phyloP scores from a whole-genome alignment of 495 filamentous ascomycete species.

The Letharia lupina region DNA sequence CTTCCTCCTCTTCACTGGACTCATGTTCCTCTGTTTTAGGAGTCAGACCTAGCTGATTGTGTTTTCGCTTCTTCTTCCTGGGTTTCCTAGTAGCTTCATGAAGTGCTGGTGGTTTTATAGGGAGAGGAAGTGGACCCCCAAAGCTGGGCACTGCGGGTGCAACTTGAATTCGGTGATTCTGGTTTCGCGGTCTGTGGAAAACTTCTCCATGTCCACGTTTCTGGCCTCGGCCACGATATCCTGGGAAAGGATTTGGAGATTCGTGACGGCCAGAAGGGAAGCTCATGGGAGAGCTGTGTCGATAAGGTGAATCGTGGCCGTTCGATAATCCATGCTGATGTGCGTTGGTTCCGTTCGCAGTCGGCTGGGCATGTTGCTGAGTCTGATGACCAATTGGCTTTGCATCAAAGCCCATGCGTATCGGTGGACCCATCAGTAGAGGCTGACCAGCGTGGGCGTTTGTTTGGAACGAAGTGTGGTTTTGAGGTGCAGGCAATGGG shows the following conservation, averaged over 20 bases:
- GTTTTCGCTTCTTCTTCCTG: conserved; percentile 71
- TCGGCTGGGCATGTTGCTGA: conserved; percentile 36
- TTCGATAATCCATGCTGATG: conserved; percentile 25
- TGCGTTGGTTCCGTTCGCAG: conserved; percentile 32
- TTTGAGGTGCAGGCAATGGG: neutral
- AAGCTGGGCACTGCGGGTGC: conserved; percentile 55
- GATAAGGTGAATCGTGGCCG: conserved; percentile 22
- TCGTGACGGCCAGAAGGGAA: conserved; percentile 20
- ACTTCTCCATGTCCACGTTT: conserved; percentile 39
- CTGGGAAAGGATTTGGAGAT: conserved; percentile 16
- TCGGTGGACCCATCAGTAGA: conserved; percentile 49
- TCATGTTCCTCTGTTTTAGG: conserved; percentile 66
- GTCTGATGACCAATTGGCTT: conserved; percentile 25
- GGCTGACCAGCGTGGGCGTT: conserved; percentile 32
- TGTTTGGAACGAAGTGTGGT: conserved; percentile 5
- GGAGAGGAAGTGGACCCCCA: conserved; percentile 40
- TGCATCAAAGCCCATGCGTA: conserved; percentile 50
- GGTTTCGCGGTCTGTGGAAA: conserved; percentile 36
- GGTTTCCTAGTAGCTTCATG: conserved; percentile 34
- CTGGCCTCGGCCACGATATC: conserved; percentile 20
- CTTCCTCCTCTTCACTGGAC: conserved; percentile 62
- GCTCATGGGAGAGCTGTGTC: conserved; percentile 13
- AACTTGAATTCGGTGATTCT: conserved; percentile 38
- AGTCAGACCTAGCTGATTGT: conserved; percentile 72
- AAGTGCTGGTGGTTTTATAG: conserved; percentile 52